Percentiles rank a stretch among this genome's conserved stretches.
These are phyloP conservation scores for Backusella liffmaniae DNA, from an alignment of 192 early-diverging fungal species.

Conservation along the genomic window DNA sequence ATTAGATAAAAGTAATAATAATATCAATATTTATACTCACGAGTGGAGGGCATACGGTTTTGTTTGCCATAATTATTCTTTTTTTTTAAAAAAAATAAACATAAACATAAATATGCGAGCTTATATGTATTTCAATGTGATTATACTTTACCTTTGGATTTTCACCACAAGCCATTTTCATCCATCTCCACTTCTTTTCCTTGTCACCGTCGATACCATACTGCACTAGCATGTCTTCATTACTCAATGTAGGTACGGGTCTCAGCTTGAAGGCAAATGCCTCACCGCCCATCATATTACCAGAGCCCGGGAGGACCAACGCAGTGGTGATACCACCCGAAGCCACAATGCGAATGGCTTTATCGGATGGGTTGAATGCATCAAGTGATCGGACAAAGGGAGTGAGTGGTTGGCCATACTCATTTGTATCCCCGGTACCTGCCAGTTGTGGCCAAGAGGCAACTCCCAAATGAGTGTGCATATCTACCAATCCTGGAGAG, in stretches of 20 bases:
- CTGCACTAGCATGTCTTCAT: constrained; percentile 63
- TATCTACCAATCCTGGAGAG: constrained; percentile 60
- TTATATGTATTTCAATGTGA: neutral
- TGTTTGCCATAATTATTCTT: constrained; percentile 17
- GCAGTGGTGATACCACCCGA: constrained; percentile 77
- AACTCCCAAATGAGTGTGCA: constrained; percentile 62
- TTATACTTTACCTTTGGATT: constrained; percentile 55
- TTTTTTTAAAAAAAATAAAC: constrained; percentile 9
- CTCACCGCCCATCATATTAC: constrained; percentile 78
- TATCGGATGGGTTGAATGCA: constrained; percentile 66
- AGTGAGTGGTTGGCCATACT: constrained; percentile 56
- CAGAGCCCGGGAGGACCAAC: constrained; percentile 69
- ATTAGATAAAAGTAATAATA: neutral
- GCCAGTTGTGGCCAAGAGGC: constrained; percentile 59
- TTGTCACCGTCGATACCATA: constrained; percentile 47
- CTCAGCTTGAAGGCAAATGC: constrained; percentile 66
- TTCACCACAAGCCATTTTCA: constrained; percentile 87
- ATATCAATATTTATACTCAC: constrained; percentile 22
- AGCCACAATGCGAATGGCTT: constrained; percentile 52
- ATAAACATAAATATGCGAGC: neutral
- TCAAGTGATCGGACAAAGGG: constrained; percentile 69
- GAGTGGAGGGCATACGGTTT: constrained; percentile 39
- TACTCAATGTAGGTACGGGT: constrained; percentile 47
- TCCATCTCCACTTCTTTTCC: constrained; percentile 56
- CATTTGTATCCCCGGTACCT: constrained; percentile 63